Conservation (phyloP, 768 basidiomycete genomes). For the Postia placenta region DNA sequence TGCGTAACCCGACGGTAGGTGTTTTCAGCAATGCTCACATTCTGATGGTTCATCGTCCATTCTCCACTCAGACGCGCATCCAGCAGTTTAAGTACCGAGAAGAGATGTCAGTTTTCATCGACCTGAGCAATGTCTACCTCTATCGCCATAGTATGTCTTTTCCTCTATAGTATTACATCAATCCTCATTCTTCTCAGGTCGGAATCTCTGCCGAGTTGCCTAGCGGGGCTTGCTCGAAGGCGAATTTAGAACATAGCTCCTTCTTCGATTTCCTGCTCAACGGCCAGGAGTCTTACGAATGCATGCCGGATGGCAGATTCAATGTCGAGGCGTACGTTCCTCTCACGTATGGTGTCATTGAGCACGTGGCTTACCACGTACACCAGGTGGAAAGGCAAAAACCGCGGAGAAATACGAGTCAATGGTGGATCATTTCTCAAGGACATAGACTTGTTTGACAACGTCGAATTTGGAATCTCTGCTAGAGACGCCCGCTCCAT, state of each 20-base stretch:
- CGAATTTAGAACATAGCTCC: slow-evolving; percentile 28
- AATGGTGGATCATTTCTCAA: slow-evolving; percentile 33
- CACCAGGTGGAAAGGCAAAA: background rate
- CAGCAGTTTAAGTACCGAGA: too few species aligned
- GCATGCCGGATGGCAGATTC: slow-evolving; percentile 26
- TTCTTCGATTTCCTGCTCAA: slow-evolving; percentile 34
- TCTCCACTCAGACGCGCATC: too few species aligned
- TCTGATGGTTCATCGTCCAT: too few species aligned
- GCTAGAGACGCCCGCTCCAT: slow-evolving; percentile 30
- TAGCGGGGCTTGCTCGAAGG: slow-evolving; percentile 20
- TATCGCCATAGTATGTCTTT: too few species aligned
- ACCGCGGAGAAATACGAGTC: too few species aligned
- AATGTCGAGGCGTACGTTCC: slow-evolving; percentile 26
- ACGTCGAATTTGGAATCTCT: slow-evolving; percentile 35
- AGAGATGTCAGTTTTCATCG: too few species aligned
- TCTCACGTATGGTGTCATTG: background rate
- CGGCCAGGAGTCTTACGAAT: slow-evolving; percentile 26
- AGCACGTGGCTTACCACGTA: background rate
- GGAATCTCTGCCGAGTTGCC: slow-evolving; percentile 36
- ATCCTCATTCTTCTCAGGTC: slow-evolving; percentile 18
- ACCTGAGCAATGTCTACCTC: too few species aligned
- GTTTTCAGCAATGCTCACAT: too few species aligned
- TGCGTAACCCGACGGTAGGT: too few species aligned
- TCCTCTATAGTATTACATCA: background rate
- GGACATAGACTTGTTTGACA: slow-evolving; percentile 29